Evolutionary conservation across 108 stramenopile genomes (phyloP).

Genomic region (Hondaea fermentalgiana): DNA sequence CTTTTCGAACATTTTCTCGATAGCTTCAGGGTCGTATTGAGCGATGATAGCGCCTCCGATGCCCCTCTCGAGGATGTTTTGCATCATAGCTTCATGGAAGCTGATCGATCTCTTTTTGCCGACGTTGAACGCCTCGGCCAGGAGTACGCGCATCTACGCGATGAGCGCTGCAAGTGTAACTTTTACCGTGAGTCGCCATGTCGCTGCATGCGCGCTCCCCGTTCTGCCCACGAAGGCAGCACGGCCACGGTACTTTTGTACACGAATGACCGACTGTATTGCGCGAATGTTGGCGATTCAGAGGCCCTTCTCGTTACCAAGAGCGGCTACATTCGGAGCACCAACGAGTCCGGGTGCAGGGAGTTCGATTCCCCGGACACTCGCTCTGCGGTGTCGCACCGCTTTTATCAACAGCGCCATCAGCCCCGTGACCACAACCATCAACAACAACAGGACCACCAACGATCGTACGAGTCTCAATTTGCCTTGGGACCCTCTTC

Average conservation of each 20-base stretch:
- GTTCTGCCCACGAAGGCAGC: background rate
- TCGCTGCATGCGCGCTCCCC: background rate
- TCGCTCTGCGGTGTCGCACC: background rate
- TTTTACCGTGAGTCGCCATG: constrained; percentile 1
- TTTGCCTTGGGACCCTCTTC: too few relatives aligned
- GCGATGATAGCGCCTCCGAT: background rate
- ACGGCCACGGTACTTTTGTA: background rate
- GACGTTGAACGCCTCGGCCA: background rate
- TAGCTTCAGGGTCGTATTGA: background rate
- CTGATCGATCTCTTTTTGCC: background rate
- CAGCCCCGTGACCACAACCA: background rate
- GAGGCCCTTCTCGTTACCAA: background rate
- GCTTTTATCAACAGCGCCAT: background rate
- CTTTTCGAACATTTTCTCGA: background rate
- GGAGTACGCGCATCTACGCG: background rate
- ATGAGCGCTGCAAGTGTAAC: background rate
- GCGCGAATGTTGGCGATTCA: background rate
- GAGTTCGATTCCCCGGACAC: background rate
- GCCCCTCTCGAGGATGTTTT: background rate
- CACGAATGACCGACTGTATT: background rate
- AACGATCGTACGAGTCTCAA: background rate
- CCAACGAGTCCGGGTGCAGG: background rate
- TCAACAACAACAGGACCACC: background rate
- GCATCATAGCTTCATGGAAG: constrained; percentile 3
- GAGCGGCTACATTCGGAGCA: background rate